Evolutionary conservation across 2,329 filamentous ascomycete genomes (phyloP).

Genomic region (Didymellaceae sp.): DNA sequence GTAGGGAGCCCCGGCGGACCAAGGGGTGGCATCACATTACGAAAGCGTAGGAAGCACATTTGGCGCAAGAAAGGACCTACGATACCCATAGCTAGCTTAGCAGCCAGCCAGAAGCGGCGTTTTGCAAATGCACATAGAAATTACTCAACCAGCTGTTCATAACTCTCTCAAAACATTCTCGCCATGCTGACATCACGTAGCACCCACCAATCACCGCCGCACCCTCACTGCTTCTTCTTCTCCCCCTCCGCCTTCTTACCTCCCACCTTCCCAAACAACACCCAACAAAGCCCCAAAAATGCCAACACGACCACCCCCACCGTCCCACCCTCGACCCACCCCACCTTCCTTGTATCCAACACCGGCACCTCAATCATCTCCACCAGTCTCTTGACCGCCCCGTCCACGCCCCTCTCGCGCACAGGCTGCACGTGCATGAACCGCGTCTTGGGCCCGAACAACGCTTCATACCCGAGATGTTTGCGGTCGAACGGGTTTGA

Average conservation of each 20-base stretch:
- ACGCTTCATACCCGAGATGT: slow-evolving; percentile 83
- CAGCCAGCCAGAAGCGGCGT: slow-evolving; percentile 4
- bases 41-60: not conserved
- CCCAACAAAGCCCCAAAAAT: slow-evolving; percentile 55
- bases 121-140: slow-evolving; percentile 4
- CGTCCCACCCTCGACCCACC: slow-evolving; percentile 53
- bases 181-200: not conserved
- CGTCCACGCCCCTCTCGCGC: slow-evolving; percentile 17
- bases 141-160: not conserved
- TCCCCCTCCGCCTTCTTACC: slow-evolving; percentile 11
- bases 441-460: slow-evolving; percentile 77
- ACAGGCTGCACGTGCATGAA: slow-evolving; percentile 73
- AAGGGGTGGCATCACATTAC: not conserved
- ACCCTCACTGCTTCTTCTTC: slow-evolving; percentile 33
- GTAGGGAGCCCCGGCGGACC: not conserved
- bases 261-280: slow-evolving; percentile 37
- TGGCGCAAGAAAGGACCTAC: slow-evolving; percentile 1
- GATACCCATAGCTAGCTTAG: slow-evolving; percentile 15
- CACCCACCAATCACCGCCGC: not conserved
- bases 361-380: slow-evolving; percentile 14
- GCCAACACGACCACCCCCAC: slow-evolving; percentile 51
- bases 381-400: not conserved
- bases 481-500: slow-evolving; percentile 82
- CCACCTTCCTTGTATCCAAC: slow-evolving; percentile 22
- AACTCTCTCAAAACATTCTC: not conserved